Base-by-base conservation (phyloP, 441 rosid genomes). In the Pelargonium citronellum region DNA sequence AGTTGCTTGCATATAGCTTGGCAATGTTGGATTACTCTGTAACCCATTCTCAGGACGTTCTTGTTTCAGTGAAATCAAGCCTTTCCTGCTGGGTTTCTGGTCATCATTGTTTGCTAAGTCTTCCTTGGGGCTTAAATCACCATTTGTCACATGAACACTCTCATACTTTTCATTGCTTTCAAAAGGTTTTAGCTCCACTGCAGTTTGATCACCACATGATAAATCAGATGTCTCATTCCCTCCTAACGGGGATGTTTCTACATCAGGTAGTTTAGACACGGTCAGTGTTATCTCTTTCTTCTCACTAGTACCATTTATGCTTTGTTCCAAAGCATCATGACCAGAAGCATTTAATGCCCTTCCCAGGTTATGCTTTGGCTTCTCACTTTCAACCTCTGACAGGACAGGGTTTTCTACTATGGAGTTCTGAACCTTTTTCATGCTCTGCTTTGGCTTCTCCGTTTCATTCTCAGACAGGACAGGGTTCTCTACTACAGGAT, bases 1-100 rank as follows among this genome's bases (percentile, higher is more conserved):
- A 43, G 99, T 95, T 62, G 95, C 98, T 74, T 87, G 90, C 98
- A 95, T 95, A 77, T 92, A 95, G 83, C 98, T 95, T 20, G 99
- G 99, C 65, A 92, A 65, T 34, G 83, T n/a, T 0, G 88, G 92
- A 83, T 87, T 89, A 75, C 66, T 83, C 76, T 85, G 90, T 9
- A 63, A 17, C 43, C 89, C 97, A 78, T 87, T 89, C 76, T 92
- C 97, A 61, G 82, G 77, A 67, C 71, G 63, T 69, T 89, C 91
- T 73, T 87, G 87, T 83, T 87, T 91, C 61, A 75, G 75, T 41
- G 74, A 71, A 68, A 63, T 73, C 37, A 84, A 78, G 79, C 81
- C 58, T 81, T 85, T 94, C 73, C 75, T 80, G 78, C 83, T 77
- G 12, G 82, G 79, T 80, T 85, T 90, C 47, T 77, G 74, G 70